These are phyloP conservation scores for Cicer yamashitae DNA, from an alignment of 306 rosid genomes.

Conservation along the genomic window DNA sequence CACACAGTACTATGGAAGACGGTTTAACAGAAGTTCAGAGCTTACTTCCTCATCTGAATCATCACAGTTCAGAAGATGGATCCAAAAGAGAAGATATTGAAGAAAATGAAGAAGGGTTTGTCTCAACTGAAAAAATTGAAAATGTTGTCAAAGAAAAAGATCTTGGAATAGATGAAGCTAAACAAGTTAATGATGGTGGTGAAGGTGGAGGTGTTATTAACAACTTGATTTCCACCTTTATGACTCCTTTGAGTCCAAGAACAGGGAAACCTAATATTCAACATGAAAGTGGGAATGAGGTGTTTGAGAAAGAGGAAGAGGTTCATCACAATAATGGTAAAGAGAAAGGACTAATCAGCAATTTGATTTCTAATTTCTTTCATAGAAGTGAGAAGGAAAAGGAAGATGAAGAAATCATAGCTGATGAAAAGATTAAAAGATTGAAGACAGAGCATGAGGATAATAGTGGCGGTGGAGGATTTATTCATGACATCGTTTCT, in stretches of 20 bases:
- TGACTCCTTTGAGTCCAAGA: slow-evolving; percentile 39
- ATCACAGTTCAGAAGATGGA: slow-evolving; percentile 23
- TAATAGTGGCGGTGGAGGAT: slow-evolving; percentile 36
- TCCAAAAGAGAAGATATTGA: background rate
- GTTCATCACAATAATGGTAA: background rate
- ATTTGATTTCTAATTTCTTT: slow-evolving; percentile 49
- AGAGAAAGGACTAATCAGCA: slow-evolving; percentile 44
- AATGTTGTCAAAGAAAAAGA: background rate
- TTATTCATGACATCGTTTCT: slow-evolving; percentile 47
- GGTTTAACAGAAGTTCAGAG: slow-evolving; percentile 22
- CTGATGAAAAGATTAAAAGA: slow-evolving; percentile 33
- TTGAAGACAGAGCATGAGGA: slow-evolving; percentile 39
- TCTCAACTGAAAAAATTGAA: background rate
- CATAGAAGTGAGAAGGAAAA: slow-evolving; percentile 25
- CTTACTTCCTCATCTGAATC: slow-evolving; percentile 19
- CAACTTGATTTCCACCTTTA: slow-evolving; percentile 42
- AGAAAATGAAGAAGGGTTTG: slow-evolving; percentile 26
- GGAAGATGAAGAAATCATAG: slow-evolving; percentile 24
- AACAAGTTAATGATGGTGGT: background rate
- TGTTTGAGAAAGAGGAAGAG: background rate
- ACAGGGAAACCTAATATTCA: slow-evolving; percentile 15
- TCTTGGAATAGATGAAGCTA: background rate
- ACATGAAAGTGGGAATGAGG: slow-evolving; percentile 4
- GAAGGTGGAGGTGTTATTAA: slow-evolving; percentile 43
- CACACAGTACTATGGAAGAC: slow-evolving; percentile 46